Conservation (phyloP, 2,329 filamentous ascomycete genomes). For the Lasiodiplodia citricola region DNA sequence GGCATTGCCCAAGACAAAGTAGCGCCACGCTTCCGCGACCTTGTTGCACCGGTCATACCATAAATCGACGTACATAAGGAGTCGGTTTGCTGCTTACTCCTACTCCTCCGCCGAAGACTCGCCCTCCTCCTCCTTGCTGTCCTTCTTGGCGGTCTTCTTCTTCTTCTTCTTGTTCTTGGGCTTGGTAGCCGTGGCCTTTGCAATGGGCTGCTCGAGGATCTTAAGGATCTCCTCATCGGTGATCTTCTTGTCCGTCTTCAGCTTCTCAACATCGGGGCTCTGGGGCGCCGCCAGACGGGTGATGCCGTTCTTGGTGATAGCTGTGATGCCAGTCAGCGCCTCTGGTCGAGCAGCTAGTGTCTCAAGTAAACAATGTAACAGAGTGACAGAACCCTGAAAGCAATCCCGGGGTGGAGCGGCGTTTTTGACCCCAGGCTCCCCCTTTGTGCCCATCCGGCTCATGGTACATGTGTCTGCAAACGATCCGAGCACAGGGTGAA, state of each 20-base stretch:
- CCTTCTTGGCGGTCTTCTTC: constrained; percentile 76
- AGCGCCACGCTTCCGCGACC: background rate
- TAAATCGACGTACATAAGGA: background rate
- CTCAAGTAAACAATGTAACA: background rate
- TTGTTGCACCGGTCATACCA: background rate
- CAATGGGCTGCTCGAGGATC: constrained; percentile 86
- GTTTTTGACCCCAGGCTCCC: background rate
- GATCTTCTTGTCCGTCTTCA: constrained; percentile 97
- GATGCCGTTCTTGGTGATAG: constrained; percentile 96
- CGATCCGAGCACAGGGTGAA: background rate
- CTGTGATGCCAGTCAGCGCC: constrained; percentile 52
- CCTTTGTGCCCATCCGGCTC: background rate
- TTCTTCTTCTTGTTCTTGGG: constrained; percentile 88
- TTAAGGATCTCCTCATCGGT: constrained; percentile 93
- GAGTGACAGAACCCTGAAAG: background rate
- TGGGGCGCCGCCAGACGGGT: constrained; percentile 82
- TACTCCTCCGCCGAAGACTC: constrained; percentile 47
- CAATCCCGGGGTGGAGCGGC: background rate
- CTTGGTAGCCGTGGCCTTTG: constrained; percentile 66
- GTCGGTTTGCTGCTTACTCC: background rate
- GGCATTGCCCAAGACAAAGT: constrained; percentile 1
- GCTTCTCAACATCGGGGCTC: constrained; percentile 76
- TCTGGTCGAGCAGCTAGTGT: background rate
- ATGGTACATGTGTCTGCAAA: background rate
- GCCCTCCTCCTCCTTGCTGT: constrained; percentile 57